Conservation (phyloP, 2,329 filamentous ascomycete species). For the Penicillium sp. region DNA sequence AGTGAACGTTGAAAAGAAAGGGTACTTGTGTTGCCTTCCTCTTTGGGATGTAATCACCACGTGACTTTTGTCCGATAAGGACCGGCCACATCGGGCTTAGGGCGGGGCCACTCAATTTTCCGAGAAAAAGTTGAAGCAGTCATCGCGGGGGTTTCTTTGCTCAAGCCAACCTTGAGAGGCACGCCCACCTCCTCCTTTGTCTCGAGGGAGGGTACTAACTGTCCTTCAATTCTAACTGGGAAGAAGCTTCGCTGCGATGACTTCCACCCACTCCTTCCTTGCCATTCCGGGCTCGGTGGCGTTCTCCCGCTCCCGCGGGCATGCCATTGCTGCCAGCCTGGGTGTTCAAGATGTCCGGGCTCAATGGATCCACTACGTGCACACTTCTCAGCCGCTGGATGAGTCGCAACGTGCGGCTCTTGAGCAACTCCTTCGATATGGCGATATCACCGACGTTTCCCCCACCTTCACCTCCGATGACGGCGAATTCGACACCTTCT, state of each 20-base stretch:
- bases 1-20: neutral
- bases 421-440: slow-evolving; percentile 61
- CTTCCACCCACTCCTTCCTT: slow-evolving; percentile 34
- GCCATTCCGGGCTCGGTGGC: slow-evolving; percentile 44
- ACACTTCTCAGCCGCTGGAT: slow-evolving; percentile 52
- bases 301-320: slow-evolving; percentile 47
- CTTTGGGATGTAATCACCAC: slow-evolving; percentile 16
- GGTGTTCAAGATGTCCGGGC: slow-evolving; percentile 46
- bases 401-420: slow-evolving; percentile 51
- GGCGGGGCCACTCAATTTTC: slow-evolving; percentile 25
- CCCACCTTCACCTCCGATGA: slow-evolving; percentile 47
- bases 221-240: slow-evolving; percentile 9
- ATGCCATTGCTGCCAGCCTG: slow-evolving; percentile 43
- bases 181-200: slow-evolving; percentile 22
- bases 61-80: slow-evolving; percentile 24
- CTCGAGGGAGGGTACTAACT: slow-evolving; percentile 16
- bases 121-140: slow-evolving; percentile 23
- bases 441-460: slow-evolving; percentile 52
- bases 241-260: slow-evolving; percentile 31
- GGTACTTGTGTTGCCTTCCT: neutral
- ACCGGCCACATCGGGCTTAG: slow-evolving; percentile 20
- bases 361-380: slow-evolving; percentile 62
- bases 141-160: slow-evolving; percentile 24
- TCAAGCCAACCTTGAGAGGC: slow-evolving; percentile 28
- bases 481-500: slow-evolving; percentile 58